Evolutionary conservation across 306 rosid genomes (phyloP).

Genomic region (Lathyrus oleraceus): DNA sequence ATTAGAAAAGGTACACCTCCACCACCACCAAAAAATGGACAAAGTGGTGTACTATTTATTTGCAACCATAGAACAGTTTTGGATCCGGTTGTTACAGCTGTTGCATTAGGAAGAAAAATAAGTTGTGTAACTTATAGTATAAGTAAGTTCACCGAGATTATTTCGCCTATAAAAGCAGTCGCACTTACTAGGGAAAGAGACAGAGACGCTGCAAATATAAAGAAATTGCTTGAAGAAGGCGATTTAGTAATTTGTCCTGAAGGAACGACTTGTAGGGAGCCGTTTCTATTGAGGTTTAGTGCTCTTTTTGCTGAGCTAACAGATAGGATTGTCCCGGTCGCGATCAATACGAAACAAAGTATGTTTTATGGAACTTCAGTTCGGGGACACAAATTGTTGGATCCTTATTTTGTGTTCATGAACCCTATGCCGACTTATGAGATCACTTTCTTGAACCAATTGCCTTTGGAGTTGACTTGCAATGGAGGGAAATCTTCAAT

Average conservation of each 20-base stretch:
- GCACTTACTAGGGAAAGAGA: conserved; percentile 80
- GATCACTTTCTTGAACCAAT: conserved; percentile 73
- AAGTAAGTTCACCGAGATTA: conserved; percentile 69
- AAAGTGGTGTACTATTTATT: conserved; percentile 71
- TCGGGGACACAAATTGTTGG: conserved; percentile 64
- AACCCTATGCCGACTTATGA: conserved; percentile 83
- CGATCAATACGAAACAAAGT: conserved; percentile 77
- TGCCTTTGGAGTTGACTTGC: conserved; percentile 74
- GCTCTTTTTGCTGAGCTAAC: conserved; percentile 88
- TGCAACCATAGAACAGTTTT: conserved; percentile 86
- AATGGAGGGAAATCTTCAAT: conserved; percentile 69
- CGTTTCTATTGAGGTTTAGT: conserved; percentile 75
- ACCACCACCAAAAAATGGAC: conserved; percentile 71
- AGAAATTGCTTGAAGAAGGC: conserved; percentile 74
- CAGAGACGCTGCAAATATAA: conserved; percentile 74
- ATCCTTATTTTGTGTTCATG: conserved; percentile 94
- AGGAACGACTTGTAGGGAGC: conserved; percentile 92
- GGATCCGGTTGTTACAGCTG: conserved; percentile 78
- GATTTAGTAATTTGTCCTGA: conserved; percentile 88
- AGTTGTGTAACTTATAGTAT: conserved; percentile 94
- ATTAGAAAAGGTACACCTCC: conserved; percentile 83
- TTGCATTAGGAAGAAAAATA: conserved; percentile 74
- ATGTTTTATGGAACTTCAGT: conserved; percentile 76
- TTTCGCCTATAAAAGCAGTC: conserved; percentile 84
- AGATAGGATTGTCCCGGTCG: conserved; percentile 82